phyloP scores from a whole-genome alignment of 2,329 filamentous ascomycete genomes.

The Teratosphaeria pseudoeucalypti region DNA sequence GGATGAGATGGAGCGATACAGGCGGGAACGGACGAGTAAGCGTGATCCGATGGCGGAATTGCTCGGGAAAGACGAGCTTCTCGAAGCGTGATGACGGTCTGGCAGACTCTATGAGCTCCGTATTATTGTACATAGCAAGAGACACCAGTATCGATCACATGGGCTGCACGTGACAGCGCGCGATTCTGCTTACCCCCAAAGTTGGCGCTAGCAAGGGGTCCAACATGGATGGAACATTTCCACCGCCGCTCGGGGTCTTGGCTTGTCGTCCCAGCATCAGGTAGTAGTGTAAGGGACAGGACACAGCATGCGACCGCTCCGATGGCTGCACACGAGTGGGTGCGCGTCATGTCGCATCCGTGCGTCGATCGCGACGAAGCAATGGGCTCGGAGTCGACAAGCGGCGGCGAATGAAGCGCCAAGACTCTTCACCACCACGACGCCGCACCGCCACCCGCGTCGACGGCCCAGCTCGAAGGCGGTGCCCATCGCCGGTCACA shows the following conservation, averaged over 20 bases:
- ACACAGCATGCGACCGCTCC: neutral
- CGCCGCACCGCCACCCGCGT: neutral
- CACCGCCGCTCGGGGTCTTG: neutral
- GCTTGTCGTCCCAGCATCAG: neutral
- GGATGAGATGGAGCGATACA: constrained; percentile 77
- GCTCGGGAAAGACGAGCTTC: constrained; percentile 49
- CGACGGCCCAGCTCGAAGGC: neutral
- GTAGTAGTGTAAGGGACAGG: too few species aligned
- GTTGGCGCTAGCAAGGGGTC: neutral
- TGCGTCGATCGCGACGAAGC: constrained; percentile 8
- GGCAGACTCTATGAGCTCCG: too few species aligned
- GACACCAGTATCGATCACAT: neutral
- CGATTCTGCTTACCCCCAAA: neutral
- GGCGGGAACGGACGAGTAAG: constrained; percentile 60
- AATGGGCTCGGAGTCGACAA: constrained; percentile 4
- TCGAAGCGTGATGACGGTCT: neutral
- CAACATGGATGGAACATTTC: neutral
- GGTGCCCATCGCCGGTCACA: neutral
- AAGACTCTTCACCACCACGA: neutral
- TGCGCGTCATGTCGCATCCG: constrained; percentile 12
- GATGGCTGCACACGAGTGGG: neutral
- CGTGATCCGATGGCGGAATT: constrained; percentile 83
- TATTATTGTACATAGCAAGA: neutral
- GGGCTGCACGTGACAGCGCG: neutral
- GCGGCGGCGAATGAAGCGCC: neutral